Percentiles rank a stretch among this genome's conserved stretches.
Evolutionary conservation across 306 rosid genomes (phyloP).

Genomic region (Sesbania bispinosa): DNA sequence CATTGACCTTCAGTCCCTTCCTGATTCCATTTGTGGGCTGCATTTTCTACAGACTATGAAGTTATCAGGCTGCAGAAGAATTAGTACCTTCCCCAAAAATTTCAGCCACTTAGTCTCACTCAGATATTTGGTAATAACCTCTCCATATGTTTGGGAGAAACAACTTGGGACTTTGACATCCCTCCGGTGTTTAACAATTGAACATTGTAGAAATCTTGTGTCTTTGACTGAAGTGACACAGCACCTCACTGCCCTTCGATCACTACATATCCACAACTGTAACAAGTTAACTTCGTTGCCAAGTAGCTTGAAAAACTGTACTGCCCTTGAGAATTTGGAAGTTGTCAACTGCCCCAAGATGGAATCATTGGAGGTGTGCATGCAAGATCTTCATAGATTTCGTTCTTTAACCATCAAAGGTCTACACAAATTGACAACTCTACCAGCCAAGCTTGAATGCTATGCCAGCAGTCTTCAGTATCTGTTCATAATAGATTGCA

Average conservation of each 20-base stretch:
- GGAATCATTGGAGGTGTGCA: not conserved
- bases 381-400: not conserved
- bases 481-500: conserved; percentile 13
- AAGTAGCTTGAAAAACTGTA: conserved; percentile 5
- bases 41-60: conserved; percentile 20
- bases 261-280: conserved; percentile 24
- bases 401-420: conserved; percentile 32
- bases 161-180: conserved; percentile 17
- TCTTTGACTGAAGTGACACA: conserved; percentile 20
- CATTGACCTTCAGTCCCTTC: not conserved
- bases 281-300: conserved; percentile 7
- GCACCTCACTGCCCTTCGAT: not conserved
- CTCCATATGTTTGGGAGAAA: conserved; percentile 1
- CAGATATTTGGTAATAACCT: conserved; percentile 11
- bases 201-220: conserved; percentile 10
- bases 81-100: not conserved
- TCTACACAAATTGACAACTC: not conserved
- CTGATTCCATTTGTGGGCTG: conserved; percentile 19
- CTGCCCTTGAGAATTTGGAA: conserved; percentile 18
- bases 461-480: conserved; percentile 9
- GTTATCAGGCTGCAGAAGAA: not conserved
- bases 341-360: conserved; percentile 24
- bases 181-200: conserved; percentile 14
- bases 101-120: conserved; percentile 20
- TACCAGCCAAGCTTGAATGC: conserved; percentile 7